These are phyloP conservation scores for Candida pseudofarinosa DNA, from an alignment of 805 yeast species.

Conservation along the genomic window DNA sequence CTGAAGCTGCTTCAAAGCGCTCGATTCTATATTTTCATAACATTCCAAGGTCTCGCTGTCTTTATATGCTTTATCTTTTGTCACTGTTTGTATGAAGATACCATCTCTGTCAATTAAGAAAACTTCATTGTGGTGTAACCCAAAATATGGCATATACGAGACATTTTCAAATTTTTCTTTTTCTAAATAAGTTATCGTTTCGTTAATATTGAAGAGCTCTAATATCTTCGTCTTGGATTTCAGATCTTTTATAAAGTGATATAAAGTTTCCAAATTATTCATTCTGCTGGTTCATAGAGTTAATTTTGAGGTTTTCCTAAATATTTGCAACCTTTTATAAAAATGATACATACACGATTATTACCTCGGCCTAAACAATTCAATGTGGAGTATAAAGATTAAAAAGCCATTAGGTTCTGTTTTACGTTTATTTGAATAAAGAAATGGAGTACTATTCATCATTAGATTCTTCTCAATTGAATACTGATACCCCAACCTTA, in stretches of 20 bases:
- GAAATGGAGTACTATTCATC: constrained; percentile 80
- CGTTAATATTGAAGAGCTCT: background rate
- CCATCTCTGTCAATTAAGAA: background rate
- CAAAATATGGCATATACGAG: background rate
- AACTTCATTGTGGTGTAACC: background rate
- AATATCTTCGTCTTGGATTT: too few species aligned
- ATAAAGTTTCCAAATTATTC: background rate
- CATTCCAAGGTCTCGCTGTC: background rate
- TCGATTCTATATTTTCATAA: background rate
- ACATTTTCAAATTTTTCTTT: background rate
- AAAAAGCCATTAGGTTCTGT: too few species aligned
- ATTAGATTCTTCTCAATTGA: constrained; percentile 70
- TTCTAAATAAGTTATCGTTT: background rate
- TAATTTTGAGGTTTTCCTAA: background rate
- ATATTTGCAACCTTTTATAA: background rate
- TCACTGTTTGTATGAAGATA: background rate
- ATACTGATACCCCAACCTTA: constrained; percentile 75
- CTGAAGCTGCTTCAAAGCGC: background rate
- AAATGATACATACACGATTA: background rate
- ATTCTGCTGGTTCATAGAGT: background rate
- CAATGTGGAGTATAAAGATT: background rate
- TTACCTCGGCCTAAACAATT: background rate
- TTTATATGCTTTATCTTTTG: background rate
- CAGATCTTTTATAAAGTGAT: background rate
- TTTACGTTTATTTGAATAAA: background rate